Evolutionary conservation across 257 asterid genomes (phyloP), one percentile per base, ranked within the genome.

Genomic region (Salvia splendens): DNA sequence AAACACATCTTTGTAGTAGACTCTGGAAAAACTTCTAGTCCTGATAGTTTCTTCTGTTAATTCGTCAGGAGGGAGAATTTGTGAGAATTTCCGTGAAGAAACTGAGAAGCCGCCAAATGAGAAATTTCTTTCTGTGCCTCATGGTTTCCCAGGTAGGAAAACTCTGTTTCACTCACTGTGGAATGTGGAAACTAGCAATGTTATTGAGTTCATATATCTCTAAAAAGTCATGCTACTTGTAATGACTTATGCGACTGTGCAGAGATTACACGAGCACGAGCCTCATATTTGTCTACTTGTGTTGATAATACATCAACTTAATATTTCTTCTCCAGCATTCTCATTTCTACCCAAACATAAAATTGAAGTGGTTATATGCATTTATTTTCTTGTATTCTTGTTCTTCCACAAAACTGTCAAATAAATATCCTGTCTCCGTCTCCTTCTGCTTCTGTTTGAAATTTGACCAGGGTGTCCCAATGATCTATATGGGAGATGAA

Each of bases 401-500:
- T 49, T 64, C 41, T 52, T 63, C 49, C 48, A 40, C 33, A 47
- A 47, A 32, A 58, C 28, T 43, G 28, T 47, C 58, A 24, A 41
- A 24, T 51, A 12, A 43, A 41, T 41, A 56, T 33, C 30, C 8
- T 55, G 67, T 51, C 43, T 8, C 55, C 61, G 67, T 51, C 43
- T 8, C 55, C 61, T 17, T 53, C 56, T 8, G 33, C 1, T 74
- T 55, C 16, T 69, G 53, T 47, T 51, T 67, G 62, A 35, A 24
- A 50, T 65, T 51, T 67, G 68, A 60, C 69, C 89, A 93, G 97
- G 99, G 99, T 70, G 95, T 91, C 46, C 99, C 99, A 49, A 88
- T 94, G 99, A 73, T 94, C 77, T 75, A 79, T 69, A 94, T 94
- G 99, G 99, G 99, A 4, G 99, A 88, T 74, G 99, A 94, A 73